Base-by-base conservation (phyloP, 1,284 basidiomycete genomes). In the Rhodotorula sp. region DNA sequence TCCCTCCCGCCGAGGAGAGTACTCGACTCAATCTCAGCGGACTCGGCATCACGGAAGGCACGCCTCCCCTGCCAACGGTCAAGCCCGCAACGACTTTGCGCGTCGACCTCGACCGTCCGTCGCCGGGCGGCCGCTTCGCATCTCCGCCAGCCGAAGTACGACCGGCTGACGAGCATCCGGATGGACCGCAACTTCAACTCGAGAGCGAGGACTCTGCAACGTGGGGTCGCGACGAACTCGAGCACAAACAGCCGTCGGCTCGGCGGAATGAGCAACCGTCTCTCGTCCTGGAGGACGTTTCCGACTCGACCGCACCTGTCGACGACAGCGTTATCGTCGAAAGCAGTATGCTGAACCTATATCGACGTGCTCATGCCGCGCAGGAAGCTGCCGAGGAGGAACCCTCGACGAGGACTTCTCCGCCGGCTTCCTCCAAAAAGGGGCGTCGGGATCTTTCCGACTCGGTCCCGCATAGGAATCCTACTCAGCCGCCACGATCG, bases 361-460 rank as follows among this genome's bases (percentile, higher is more conserved):
- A 65, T 43, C n/a, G 52, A 26, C 45, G 38, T 10, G 54, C 68
- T 50, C 65, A 60, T 15, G 34, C 57, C 57, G 14, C 55, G 21
- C 12, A 14, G 15, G 55, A 31, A 16, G 31, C 48, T 5, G 56
- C 38, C 12, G 52, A 6, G 34, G 34, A 43, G 2, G 38, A 43
- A 14, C 12, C 28, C 28, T 28, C n/a, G 85, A 83, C 49, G 83
- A 84, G 6, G 83, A 81, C 58, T 85, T 84, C 19, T 85, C 85
- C 5, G n/a, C 31, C 5, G 31, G n/a, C 10, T 43, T 43, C 38
- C 38, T 43, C 38, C 38, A 7, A 43, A 43, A 12, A 43, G 2
- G 38, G 12, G 38, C 38, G 10, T 43, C 38, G 38, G 38, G 38
- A 12, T 43, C 8, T 43, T 43, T 43, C 38, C 38, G 38, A 12